Evolutionary conservation across 1,284 basidiomycete genomes (phyloP), one percentile per base, ranked within the genome.

Genomic region (Thecaphora thlaspeos): DNA sequence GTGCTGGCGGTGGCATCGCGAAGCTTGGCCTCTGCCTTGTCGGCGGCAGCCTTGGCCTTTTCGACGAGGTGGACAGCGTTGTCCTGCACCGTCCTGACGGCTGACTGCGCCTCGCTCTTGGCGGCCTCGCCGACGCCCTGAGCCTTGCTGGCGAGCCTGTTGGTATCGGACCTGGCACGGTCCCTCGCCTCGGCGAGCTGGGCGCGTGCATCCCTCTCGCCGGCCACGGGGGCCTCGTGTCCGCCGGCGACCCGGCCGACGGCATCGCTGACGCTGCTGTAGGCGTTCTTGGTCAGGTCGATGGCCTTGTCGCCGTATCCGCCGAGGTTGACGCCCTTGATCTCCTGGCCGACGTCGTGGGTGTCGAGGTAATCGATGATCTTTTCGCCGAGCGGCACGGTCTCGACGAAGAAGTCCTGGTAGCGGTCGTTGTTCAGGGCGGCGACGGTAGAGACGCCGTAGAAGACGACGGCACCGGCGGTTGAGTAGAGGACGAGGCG

Each of bases 331-430:
- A 65, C 48, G 48, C 48, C 50, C 50, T 57, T 63, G 43, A 68
- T 50, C 41, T 68, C 59, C 43, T 68, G 51, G 30, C 58, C 56
- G 7, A 63, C 52, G 28, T 70, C 58, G 56, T 70, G 59, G 17
- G 67, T 61, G 41, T 75, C 68, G 47, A 75, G 73, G 47, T 61
- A 66, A 50, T 63, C 63, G 45, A 75, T 82, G 75, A 94, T 82
- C 21, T 82, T 74, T 67, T 88, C 84, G 40, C 87, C 92, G 23
- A 80, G 78, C 3, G 90, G 91, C 43, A 91, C 86, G 55, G 84
- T 82, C 71, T 88, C 86, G 57, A 85, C 82, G 81, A 92, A 92
- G 74, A 91, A 83, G 70, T 90, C 86, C 76, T 87, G 85, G 63
- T 75, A 76, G 21, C 61, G 60, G 34, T 71, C 62, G 41, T 64